Conservation (phyloP, 202 grass and related monocot genomes). For the Tripidium arundinaceum region DNA sequence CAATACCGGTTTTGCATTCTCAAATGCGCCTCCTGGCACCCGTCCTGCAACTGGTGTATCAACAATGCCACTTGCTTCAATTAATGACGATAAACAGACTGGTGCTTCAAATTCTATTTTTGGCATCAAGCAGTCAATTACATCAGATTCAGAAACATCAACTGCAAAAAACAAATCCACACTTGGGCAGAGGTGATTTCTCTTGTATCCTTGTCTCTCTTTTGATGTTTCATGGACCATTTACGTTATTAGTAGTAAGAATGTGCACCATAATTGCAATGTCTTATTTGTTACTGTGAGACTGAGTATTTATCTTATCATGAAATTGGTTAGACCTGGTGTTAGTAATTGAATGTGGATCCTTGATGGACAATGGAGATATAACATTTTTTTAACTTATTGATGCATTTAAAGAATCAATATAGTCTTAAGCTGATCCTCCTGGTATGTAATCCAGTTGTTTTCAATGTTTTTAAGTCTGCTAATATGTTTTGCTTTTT, state of each 20-base stretch:
- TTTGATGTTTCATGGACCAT: neutral
- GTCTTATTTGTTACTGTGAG: neutral
- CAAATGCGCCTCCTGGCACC: conserved; percentile 12
- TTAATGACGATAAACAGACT: conserved; percentile 39
- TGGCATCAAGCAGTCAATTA: conserved; percentile 31
- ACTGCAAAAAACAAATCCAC: conserved; percentile 25
- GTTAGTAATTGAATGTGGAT: neutral
- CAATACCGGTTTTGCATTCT: conserved; percentile 32
- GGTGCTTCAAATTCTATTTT: conserved; percentile 24
- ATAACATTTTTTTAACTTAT: neutral
- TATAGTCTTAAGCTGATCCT: neutral
- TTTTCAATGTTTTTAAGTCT: neutral
- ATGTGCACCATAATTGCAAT: neutral
- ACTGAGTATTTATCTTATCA: neutral
- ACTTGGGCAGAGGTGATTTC: conserved; percentile 46
- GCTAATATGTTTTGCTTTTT: conserved; percentile 31
- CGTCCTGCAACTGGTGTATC: neutral
- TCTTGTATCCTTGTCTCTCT: neutral
- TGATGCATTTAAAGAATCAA: neutral
- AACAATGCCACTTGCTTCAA: conserved; percentile 25
- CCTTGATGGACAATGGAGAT: neutral
- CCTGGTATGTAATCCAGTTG: neutral
- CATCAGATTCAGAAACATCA: conserved; percentile 29
- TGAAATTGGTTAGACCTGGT: conserved; percentile 4
- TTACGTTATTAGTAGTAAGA: neutral